Percentiles rank a stretch among this genome's conserved stretches.
Evolutionary conservation across 2,329 filamentous ascomycete species (phyloP).

Genomic region (Aureobasidium subglaciale): DNA sequence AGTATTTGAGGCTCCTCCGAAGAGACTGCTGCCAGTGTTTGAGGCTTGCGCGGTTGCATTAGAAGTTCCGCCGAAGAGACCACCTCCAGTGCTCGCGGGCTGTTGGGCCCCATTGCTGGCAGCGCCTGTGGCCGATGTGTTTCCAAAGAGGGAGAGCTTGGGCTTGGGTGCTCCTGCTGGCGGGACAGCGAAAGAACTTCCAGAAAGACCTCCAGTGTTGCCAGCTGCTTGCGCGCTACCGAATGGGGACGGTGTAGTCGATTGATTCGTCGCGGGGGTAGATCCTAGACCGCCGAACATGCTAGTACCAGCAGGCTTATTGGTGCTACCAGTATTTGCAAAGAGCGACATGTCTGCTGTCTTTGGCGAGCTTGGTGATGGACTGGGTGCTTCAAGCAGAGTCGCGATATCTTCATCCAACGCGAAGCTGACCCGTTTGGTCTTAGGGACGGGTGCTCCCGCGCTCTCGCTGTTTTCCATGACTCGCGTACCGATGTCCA

Average conservation of each 20-base stretch:
- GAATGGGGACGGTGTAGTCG: conserved; percentile 13
- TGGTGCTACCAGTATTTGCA: conserved; percentile 9
- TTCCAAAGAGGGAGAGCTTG: neutral
- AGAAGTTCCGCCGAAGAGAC: too few relatives aligned
- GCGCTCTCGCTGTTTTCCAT: too few relatives aligned
- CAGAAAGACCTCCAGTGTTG: neutral
- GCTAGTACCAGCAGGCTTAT: conserved; percentile 9
- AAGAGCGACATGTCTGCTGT: conserved; percentile 13
- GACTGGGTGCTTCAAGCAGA: neutral
- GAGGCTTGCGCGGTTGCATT: neutral
- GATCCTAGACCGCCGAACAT: conserved; percentile 4
- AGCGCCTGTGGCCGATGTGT: too few relatives aligned
- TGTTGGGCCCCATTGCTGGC: neutral
- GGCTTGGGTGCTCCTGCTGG: neutral
- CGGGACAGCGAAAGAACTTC: conserved; percentile 1
- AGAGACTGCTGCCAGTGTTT: neutral
- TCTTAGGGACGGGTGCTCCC: neutral
- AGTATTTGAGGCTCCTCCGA: conserved; percentile 9
- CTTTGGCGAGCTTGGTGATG: neutral
- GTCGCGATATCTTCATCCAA: neutral
- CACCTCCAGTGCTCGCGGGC: neutral
- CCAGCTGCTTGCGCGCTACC: conserved; percentile 1
- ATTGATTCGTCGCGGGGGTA: conserved; percentile 3
- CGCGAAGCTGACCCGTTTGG: neutral
- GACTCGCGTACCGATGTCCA: neutral